phyloP scores from a whole-genome alignment of 2,329 filamentous ascomycete genomes.

The Chaetomium sp. region DNA sequence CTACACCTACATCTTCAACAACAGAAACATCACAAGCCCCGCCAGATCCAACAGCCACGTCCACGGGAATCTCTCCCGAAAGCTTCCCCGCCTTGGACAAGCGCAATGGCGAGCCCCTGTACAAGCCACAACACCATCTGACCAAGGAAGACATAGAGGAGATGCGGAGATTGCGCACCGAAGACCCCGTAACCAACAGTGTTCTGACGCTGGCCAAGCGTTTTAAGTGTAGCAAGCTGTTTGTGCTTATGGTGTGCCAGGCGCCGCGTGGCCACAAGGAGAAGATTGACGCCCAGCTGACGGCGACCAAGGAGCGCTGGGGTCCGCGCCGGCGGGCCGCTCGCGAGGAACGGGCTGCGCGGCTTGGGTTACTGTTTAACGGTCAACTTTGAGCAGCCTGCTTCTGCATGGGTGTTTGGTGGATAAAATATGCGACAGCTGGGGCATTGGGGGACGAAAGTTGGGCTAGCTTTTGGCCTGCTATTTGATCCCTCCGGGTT shows the following conservation, averaged over 20 bases:
- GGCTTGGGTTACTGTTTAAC: slow-evolving; percentile 45
- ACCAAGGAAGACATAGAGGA: slow-evolving; percentile 50
- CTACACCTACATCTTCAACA: neutral
- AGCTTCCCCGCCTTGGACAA: slow-evolving; percentile 14
- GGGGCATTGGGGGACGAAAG: no score
- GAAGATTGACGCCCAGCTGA: slow-evolving; percentile 22
- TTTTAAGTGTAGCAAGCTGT: slow-evolving; percentile 50
- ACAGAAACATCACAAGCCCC: neutral
- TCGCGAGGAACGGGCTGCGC: slow-evolving; percentile 47
- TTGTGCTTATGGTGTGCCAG: slow-evolving; percentile 53
- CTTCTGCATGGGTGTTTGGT: neutral
- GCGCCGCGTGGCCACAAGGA: slow-evolving; percentile 41
- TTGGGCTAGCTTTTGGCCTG: no score
- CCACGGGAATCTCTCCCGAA: slow-evolving; percentile 9
- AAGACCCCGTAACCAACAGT: slow-evolving; percentile 51
- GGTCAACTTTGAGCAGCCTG: slow-evolving; percentile 38
- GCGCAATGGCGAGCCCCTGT: slow-evolving; percentile 4
- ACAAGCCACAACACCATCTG: slow-evolving; percentile 41
- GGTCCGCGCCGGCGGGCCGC: slow-evolving; percentile 50
- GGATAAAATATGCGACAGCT: neutral
- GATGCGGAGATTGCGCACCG: slow-evolving; percentile 49
- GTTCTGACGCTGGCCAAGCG: slow-evolving; percentile 46
- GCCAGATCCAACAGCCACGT: slow-evolving; percentile 1
- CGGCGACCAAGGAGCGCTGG: slow-evolving; percentile 42
- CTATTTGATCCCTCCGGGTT: no score